Conservation (phyloP, 306 rosid genomes). For the Hippophae gyantsensis region DNA sequence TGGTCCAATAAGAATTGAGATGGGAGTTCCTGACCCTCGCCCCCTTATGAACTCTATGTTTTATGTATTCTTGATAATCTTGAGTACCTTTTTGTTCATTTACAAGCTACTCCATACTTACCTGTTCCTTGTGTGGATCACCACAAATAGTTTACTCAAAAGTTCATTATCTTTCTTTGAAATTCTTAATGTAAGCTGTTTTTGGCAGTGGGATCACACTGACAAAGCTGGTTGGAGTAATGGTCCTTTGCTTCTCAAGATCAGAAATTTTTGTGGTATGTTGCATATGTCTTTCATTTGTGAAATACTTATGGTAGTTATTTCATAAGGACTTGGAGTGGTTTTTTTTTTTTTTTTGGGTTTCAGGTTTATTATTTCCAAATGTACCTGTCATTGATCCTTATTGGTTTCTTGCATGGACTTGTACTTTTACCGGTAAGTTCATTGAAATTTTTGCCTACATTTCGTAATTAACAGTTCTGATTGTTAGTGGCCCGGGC, state of each 20-base stretch:
- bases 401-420: conserved; percentile 93
- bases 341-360: conserved; percentile 11
- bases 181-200: not conserved
- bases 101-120: too few species aligned
- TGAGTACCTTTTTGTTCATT: too few species aligned
- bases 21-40: too few species aligned
- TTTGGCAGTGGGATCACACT: conserved; percentile 84
- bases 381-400: conserved; percentile 90
- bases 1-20: too few species aligned
- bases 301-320: conserved; percentile 11
- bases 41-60: too few species aligned
- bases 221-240: conserved; percentile 87
- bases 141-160: not conserved
- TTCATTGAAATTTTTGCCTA: conserved; percentile 14
- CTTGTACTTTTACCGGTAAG: conserved; percentile 92
- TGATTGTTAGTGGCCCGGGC: not conserved
- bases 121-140: not conserved
- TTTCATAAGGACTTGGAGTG: conserved; percentile 8
- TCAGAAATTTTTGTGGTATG: conserved; percentile 92
- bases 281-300: conserved; percentile 19
- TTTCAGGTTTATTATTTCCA: conserved; percentile 92
- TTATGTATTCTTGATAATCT: too few species aligned
- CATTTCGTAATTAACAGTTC: not conserved
- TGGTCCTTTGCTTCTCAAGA: conserved; percentile 80
- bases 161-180: not conserved